Evolutionary conservation across 352 stramenopile species (phyloP).

Genomic region (Phytophthora brassicae): DNA sequence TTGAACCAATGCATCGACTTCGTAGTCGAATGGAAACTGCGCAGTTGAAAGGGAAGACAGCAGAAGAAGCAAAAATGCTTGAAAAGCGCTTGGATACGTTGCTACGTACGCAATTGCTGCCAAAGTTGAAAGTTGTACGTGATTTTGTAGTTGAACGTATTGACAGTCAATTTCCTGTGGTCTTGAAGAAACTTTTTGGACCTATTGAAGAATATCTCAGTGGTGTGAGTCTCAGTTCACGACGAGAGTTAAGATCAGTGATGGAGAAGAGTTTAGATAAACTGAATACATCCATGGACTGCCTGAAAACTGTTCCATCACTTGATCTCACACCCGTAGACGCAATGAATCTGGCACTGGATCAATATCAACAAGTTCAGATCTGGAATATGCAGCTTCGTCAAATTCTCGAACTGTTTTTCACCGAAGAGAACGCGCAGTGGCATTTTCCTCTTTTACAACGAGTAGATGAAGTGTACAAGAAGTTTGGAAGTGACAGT

Average conservation of each 20-base stretch:
- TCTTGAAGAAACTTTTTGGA: constrained; percentile 19
- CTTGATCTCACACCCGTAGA: constrained; percentile 2
- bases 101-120: constrained; percentile 20
- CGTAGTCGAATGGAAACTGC: constrained; percentile 46
- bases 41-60: constrained; percentile 47
- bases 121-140: constrained; percentile 6
- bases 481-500: constrained; percentile 6
- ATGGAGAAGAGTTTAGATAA: constrained; percentile 22
- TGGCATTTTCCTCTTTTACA: constrained; percentile 21
- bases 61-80: constrained; percentile 74
- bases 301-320: constrained; percentile 2
- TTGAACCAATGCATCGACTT: constrained; percentile 59
- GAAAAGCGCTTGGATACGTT: constrained; percentile 52
- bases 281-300: constrained; percentile 10
- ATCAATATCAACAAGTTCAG: constrained; percentile 12
- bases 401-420: constrained; percentile 28
- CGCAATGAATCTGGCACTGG: constrained; percentile 9
- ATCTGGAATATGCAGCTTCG: constrained; percentile 25
- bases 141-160: constrained; percentile 7
- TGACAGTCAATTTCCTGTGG: constrained; percentile 4
- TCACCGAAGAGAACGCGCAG: constrained; percentile 15
- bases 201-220: constrained; percentile 27
- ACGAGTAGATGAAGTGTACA: constrained; percentile 19
- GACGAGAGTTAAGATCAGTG: constrained; percentile 12
- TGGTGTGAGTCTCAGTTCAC: constrained; percentile 17